phyloP scores from a whole-genome alignment of 2,329 filamentous ascomycete genomes.

The Diaporthe caulivora region DNA sequence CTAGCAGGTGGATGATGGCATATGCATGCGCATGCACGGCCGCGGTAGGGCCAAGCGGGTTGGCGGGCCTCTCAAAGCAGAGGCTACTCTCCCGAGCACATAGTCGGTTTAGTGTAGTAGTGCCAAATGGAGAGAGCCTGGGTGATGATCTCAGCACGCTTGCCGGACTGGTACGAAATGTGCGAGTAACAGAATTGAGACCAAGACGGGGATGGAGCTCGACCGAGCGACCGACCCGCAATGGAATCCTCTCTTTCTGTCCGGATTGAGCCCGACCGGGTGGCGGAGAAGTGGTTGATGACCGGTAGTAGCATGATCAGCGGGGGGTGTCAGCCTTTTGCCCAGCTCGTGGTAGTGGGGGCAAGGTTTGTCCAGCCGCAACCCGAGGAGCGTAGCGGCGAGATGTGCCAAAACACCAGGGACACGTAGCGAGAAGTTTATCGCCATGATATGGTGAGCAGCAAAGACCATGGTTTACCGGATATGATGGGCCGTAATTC shows the following conservation, averaged over 20 bases:
- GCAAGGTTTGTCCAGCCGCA: slow-evolving; percentile 15
- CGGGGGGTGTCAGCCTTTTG: slow-evolving; percentile 7
- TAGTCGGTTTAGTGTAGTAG: neutral
- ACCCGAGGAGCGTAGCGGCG: neutral
- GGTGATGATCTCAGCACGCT: slow-evolving; percentile 10
- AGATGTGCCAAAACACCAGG: slow-evolving; percentile 5
- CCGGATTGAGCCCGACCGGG: slow-evolving; percentile 8
- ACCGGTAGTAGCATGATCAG: slow-evolving; percentile 21
- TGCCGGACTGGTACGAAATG: too few relatives aligned
- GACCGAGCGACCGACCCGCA: neutral
- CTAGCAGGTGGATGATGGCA: slow-evolving; percentile 15
- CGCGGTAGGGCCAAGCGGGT: slow-evolving; percentile 6
- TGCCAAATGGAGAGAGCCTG: neutral
- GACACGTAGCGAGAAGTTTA: slow-evolving; percentile 2
- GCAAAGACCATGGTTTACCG: neutral
- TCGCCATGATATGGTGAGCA: neutral
- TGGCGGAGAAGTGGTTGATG: neutral
- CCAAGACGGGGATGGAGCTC: slow-evolving; percentile 11
- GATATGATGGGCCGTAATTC: neutral
- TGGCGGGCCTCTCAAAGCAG: neutral
- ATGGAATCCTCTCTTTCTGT: slow-evolving; percentile 7
- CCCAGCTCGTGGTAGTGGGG: slow-evolving; percentile 15
- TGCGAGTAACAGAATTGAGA: neutral
- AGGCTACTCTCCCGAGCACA: neutral
- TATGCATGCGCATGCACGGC: neutral